Evolutionary conservation across 2,329 filamentous ascomycete genomes (phyloP).

Genomic region (Phyllosticta citribraziliensis): DNA sequence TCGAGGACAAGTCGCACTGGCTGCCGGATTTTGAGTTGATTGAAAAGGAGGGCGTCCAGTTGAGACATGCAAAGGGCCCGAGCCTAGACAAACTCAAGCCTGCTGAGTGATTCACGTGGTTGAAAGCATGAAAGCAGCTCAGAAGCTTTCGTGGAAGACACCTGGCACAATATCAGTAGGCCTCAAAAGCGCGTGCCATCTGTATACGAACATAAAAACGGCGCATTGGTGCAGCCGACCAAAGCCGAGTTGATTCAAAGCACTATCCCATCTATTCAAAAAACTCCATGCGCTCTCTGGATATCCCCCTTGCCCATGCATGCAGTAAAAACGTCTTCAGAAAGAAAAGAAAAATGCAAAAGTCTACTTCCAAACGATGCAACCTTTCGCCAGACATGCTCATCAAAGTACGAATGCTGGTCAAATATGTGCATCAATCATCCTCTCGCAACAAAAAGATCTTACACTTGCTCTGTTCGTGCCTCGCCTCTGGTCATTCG

Average conservation of each 20-base stretch:
- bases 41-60: not conserved
- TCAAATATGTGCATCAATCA: too few species aligned
- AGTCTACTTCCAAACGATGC: not conserved
- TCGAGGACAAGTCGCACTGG: slow-evolving; percentile 4
- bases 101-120: not conserved
- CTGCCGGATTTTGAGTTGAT: not conserved
- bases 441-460: not conserved
- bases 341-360: not conserved
- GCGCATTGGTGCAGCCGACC: too few species aligned
- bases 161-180: too few species aligned
- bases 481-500: not conserved
- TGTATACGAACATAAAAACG: too few species aligned
- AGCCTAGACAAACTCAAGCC: not conserved
- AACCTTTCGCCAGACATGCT: not conserved
- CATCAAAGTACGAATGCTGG: not conserved
- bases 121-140: too few species aligned
- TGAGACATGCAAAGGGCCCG: not conserved
- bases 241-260: too few species aligned
- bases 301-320: not conserved
- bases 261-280: not conserved
- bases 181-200: too few species aligned
- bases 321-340: not conserved
- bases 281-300: too few species aligned
- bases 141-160: too few species aligned
- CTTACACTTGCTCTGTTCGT: not conserved